A percentile compares a stretch with the other conserved stretches of the same genome.
Evolutionary conservation across 306 rosid species (phyloP).

Genomic region (Adenanthera pavonina): DNA sequence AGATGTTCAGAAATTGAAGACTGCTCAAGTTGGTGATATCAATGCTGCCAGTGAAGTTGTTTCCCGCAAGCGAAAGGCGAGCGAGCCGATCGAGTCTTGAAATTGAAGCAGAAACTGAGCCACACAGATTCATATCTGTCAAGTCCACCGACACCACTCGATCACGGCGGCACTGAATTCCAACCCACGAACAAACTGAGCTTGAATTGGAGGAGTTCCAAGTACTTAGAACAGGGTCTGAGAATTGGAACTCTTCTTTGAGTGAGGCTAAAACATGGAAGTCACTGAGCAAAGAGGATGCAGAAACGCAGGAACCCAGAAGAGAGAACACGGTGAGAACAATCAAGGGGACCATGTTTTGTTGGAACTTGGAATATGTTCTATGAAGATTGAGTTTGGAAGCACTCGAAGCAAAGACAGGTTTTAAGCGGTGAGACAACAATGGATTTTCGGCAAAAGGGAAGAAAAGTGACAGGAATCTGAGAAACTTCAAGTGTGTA

Average conservation of each 20-base stretch:
- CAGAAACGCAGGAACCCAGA: constrained; percentile 51
- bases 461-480: constrained; percentile 61
- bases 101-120: constrained; percentile 67
- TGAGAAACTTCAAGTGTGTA: constrained; percentile 60
- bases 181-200: constrained; percentile 77
- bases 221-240: constrained; percentile 56
- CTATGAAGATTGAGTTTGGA: constrained; percentile 62
- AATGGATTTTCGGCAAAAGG: constrained; percentile 50
- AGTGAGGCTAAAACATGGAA: constrained; percentile 64
- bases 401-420: constrained; percentile 53
- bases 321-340: constrained; percentile 60
- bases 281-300: constrained; percentile 68
- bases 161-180: constrained; percentile 63
- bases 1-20: constrained; percentile 75
- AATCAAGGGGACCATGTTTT: constrained; percentile 60
- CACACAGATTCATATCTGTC: constrained; percentile 61
- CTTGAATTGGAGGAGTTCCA: constrained; percentile 60
- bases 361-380: constrained; percentile 32
- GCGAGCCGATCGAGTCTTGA: constrained; percentile 66
- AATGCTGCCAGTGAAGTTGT: constrained; percentile 73
- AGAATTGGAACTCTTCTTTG: constrained; percentile 63
- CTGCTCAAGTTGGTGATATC: constrained; percentile 53
- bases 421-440: constrained; percentile 54
- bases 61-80: constrained; percentile 73
- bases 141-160: constrained; percentile 72